Conservation (phyloP, 495 filamentous ascomycete genomes). For the Neurospora sp. region DNA sequence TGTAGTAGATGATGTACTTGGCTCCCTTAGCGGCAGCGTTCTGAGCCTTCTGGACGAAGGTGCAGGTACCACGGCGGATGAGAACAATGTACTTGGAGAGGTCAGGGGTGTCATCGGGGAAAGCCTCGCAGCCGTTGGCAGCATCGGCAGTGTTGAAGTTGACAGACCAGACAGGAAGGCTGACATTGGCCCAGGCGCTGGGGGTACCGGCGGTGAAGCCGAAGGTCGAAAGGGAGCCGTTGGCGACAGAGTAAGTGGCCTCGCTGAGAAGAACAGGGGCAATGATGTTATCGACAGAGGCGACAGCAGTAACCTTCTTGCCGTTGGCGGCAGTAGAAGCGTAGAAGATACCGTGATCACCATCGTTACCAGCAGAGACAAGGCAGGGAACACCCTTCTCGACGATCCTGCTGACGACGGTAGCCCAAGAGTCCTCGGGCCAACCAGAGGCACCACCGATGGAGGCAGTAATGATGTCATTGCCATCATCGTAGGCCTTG, state of each 20-base stretch:
- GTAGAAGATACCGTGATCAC: conserved; percentile 41
- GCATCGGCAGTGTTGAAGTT: conserved; percentile 38
- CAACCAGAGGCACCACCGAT: conserved; percentile 48
- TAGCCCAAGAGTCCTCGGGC: conserved; percentile 46
- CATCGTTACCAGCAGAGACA: conserved; percentile 47
- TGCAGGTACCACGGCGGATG: conserved; percentile 44
- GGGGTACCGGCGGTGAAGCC: conserved; percentile 32
- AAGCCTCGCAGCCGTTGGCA: conserved; percentile 35
- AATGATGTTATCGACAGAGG: conserved; percentile 40
- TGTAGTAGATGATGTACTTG: conserved; percentile 47
- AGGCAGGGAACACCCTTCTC: conserved; percentile 44
- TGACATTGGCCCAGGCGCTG: conserved; percentile 27
- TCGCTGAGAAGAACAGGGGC: conserved; percentile 32
- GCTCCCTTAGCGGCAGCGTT: conserved; percentile 43
- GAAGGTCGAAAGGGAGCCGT: conserved; percentile 17
- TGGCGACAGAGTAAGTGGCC: conserved; percentile 24
- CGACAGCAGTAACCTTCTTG: conserved; percentile 39
- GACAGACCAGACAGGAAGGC: conserved; percentile 39
- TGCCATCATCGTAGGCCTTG: conserved; percentile 46
- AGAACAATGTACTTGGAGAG: conserved; percentile 43
- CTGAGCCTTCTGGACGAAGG: conserved; percentile 36
- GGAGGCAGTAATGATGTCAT: conserved; percentile 50
- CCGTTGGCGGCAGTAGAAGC: conserved; percentile 45
- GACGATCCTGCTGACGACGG: conserved; percentile 44
- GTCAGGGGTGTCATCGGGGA: conserved; percentile 37